Evolutionary conservation across 495 filamentous ascomycete species (phyloP).

Genomic region (Ascodesmis nigricans): DNA sequence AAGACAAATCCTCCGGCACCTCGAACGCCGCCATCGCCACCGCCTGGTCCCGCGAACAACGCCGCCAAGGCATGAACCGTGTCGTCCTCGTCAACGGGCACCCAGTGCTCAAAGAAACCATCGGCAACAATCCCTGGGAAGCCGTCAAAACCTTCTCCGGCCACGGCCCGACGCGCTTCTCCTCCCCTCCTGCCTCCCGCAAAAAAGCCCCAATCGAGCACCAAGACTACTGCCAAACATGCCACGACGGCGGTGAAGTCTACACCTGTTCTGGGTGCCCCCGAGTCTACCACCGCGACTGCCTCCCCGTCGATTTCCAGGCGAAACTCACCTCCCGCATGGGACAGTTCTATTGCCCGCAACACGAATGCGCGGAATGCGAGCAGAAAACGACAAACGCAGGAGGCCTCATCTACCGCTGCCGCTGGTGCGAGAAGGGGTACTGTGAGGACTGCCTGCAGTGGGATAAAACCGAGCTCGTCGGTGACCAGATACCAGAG

Average conservation of each 20-base stretch:
- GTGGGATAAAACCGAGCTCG: constrained; percentile 29
- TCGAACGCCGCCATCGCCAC: constrained; percentile 24
- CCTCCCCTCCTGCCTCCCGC: constrained; percentile 26
- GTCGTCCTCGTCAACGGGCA: constrained; percentile 39
- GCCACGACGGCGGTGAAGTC: constrained; percentile 29
- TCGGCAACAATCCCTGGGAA: constrained; percentile 32
- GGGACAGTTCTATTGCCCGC: constrained; percentile 31
- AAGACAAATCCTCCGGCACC: constrained; percentile 8
- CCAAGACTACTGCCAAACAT: constrained; percentile 36
- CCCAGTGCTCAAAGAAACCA: constrained; percentile 36
- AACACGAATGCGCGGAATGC: constrained; percentile 37
- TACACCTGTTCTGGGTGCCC: constrained; percentile 33
- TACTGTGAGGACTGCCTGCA: constrained; percentile 44
- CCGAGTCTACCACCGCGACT: constrained; percentile 33
- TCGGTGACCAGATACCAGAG: constrained; percentile 31
- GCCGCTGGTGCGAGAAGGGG: constrained; percentile 33
- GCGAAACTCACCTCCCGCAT: constrained; percentile 20
- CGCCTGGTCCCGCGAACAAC: constrained; percentile 27
- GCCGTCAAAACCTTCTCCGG: constrained; percentile 35
- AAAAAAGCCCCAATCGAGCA: constrained; percentile 26
- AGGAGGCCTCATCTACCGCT: constrained; percentile 38
- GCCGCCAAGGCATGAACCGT: constrained; percentile 35
- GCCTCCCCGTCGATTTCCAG: constrained; percentile 27
- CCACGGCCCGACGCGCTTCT: constrained; percentile 33
- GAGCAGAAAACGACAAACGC: constrained; percentile 32